A percentile compares a stretch with the other conserved stretches of the same genome.
Conservation (phyloP, 1,284 basidiomycete species). For the Agroathelia rolfsii region DNA sequence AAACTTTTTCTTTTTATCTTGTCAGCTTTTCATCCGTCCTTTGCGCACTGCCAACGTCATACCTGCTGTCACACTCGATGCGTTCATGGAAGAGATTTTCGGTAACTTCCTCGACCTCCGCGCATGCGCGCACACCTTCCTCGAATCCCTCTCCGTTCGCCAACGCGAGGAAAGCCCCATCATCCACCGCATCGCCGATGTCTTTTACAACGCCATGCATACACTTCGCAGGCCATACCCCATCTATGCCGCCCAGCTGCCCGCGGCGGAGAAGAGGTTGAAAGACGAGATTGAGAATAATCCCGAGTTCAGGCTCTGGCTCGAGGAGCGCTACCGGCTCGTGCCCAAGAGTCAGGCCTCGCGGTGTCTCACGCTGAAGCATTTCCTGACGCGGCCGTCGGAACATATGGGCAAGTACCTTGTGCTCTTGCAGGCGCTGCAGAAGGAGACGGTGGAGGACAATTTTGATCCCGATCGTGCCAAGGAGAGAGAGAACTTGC, state of each 20-base stretch:
- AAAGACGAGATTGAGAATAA: constrained; percentile 81
- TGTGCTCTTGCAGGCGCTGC: constrained; percentile 78
- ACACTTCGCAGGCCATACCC: constrained; percentile 86
- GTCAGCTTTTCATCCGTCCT: constrained; percentile 69
- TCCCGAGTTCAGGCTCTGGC: constrained; percentile 72
- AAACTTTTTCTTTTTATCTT: constrained; percentile 6
- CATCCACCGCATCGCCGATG: constrained; percentile 81
- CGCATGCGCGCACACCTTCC: constrained; percentile 69
- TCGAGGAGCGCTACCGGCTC: constrained; percentile 63
- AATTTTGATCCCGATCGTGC: constrained; percentile 77
- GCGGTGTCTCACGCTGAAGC: constrained; percentile 76
- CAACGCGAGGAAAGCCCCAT: constrained; percentile 84
- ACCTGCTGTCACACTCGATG: constrained; percentile 51
- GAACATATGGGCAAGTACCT: constrained; percentile 90
- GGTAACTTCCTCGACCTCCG: constrained; percentile 80
- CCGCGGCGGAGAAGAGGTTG: constrained; percentile 77
- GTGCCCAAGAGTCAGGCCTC: constrained; percentile 59
- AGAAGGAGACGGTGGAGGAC: constrained; percentile 65
- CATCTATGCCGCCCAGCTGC: constrained; percentile 77
- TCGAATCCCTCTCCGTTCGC: constrained; percentile 81
- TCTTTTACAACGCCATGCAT: constrained; percentile 81
- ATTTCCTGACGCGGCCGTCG: constrained; percentile 79
- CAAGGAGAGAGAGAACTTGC: too few relatives aligned
- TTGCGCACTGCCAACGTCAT: constrained; percentile 65
- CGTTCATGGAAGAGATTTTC: constrained; percentile 83